Evolutionary conservation across 176 grass and related monocot genomes (phyloP).

Genomic region (Carex parvula): DNA sequence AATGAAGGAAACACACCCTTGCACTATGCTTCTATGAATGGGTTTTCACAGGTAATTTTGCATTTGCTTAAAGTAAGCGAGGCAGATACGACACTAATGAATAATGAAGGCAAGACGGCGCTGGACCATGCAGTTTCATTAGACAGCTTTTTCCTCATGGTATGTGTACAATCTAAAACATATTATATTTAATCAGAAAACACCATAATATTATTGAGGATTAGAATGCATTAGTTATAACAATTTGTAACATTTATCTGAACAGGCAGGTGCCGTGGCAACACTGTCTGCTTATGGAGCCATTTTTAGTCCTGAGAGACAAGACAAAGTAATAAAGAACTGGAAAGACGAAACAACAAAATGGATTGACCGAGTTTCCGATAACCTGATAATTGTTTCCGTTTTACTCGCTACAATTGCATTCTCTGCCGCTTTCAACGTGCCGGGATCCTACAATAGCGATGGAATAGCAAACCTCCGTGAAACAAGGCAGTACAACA

Average conservation of each 20-base stretch:
- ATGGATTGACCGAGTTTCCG: constrained; percentile 33
- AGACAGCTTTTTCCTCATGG: constrained; percentile 40
- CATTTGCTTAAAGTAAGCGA: constrained; percentile 12
- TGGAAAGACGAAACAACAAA: constrained; percentile 36
- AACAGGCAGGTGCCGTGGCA: constrained; percentile 25
- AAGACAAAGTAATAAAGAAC: constrained; percentile 40
- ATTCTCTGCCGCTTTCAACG: constrained; percentile 55
- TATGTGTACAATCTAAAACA: background rate
- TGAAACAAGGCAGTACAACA: constrained; percentile 18
- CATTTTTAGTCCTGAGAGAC: constrained; percentile 34
- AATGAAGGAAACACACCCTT: constrained; percentile 37
- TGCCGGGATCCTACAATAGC: constrained; percentile 41
- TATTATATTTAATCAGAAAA: background rate
- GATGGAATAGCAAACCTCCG: constrained; percentile 34
- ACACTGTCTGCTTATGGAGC: constrained; percentile 27
- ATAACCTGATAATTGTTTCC: constrained; percentile 39
- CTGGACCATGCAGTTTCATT: constrained; percentile 19
- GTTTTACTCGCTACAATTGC: constrained; percentile 42
- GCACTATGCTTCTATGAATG: constrained; percentile 31
- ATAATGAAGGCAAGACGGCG: constrained; percentile 36
- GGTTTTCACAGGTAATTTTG: background rate
- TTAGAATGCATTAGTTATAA: background rate
- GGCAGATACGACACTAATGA: constrained; percentile 29
- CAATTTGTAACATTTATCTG: background rate
- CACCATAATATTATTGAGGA: background rate